Conservation (phyloP, 1,284 basidiomycete species). For the Ceratobasidium sp. region DNA sequence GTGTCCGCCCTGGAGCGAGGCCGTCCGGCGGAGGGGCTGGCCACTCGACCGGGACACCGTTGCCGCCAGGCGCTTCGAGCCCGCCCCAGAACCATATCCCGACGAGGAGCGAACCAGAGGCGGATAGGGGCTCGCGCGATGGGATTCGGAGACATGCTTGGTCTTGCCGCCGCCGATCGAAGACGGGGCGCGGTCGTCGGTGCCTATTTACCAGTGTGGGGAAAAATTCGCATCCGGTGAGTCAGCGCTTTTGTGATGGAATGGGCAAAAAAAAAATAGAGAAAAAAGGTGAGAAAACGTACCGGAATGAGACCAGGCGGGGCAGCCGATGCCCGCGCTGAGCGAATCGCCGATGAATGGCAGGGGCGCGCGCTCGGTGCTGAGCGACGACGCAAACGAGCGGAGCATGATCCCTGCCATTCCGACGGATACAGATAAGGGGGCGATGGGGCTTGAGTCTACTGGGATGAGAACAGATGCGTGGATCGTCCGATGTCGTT, state of each 20-base stretch:
- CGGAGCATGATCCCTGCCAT: slow-evolving; percentile 44
- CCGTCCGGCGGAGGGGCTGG: slow-evolving; percentile 24
- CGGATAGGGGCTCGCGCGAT: slow-evolving; percentile 37
- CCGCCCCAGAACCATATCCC: slow-evolving; percentile 21
- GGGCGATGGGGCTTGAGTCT: too few species aligned
- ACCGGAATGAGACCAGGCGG: slow-evolving; percentile 15
- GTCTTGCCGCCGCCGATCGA: slow-evolving; percentile 8
- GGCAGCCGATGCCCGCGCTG: background rate
- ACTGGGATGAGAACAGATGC: background rate
- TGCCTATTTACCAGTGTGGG: background rate
- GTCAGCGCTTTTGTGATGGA: slow-evolving; percentile 15
- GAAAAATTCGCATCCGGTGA: slow-evolving; percentile 22
- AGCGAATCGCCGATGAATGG: slow-evolving; percentile 33
- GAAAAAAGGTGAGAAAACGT: background rate
- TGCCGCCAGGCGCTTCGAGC: slow-evolving; percentile 14
- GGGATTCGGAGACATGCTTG: slow-evolving; percentile 14
- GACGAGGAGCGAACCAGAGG: slow-evolving; percentile 12
- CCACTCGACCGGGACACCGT: background rate
- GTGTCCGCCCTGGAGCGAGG: slow-evolving; percentile 36
- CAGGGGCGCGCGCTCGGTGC: slow-evolving; percentile 33
- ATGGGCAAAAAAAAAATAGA: background rate
- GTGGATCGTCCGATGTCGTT: background rate
- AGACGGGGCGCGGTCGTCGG: slow-evolving; percentile 6
- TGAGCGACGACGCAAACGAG: slow-evolving; percentile 28
- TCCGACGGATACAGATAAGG: slow-evolving; percentile 32